A percentile compares a stretch with the other conserved stretches of the same genome.
These are phyloP conservation scores for Pleurotus eryngii DNA, from an alignment of 768 basidiomycete genomes.

Conservation along the genomic window DNA sequence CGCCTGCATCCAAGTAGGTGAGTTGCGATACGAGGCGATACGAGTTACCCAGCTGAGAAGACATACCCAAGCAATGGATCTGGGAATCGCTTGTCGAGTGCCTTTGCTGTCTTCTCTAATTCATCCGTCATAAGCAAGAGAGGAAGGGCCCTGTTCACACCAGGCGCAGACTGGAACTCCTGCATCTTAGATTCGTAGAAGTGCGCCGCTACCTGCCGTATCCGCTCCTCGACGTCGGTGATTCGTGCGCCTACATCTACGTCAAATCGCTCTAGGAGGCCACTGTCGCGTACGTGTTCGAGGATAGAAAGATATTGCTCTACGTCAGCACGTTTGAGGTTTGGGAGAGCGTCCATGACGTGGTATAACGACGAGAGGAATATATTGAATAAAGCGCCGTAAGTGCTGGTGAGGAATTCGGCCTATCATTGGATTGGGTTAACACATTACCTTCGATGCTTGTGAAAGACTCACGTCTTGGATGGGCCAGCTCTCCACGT, in stretches of 20 bases:
- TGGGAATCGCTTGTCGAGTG: conserved; percentile 83
- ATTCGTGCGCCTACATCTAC: conserved; percentile 70
- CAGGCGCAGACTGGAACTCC: conserved; percentile 64
- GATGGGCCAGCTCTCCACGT: conserved; percentile 72
- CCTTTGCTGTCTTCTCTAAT: conserved; percentile 81
- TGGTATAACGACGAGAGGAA: conserved; percentile 86
- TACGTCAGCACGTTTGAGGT: conserved; percentile 69
- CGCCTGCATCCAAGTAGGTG: conserved; percentile 35
- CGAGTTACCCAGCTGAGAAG: neutral
- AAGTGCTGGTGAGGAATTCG: conserved; percentile 65
- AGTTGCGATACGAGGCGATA: neutral
- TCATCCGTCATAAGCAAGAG: conserved; percentile 84
- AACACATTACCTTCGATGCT: neutral
- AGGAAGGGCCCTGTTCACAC: conserved; percentile 79
- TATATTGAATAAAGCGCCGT: conserved; percentile 77
- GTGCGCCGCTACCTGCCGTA: conserved; percentile 55
- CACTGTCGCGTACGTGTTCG: conserved; percentile 67
- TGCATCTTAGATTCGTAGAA: conserved; percentile 63
- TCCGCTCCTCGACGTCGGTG: conserved; percentile 61
- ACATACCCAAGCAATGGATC: conserved; percentile 78
- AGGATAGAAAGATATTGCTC: conserved; percentile 63
- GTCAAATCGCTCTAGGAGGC: conserved; percentile 68
- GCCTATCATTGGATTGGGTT: conserved; percentile 33
- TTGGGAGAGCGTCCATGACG: conserved; percentile 71
- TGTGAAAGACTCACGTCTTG: conserved; percentile 64